A percentile compares a stretch with the other conserved stretches of the same genome.
Evolutionary conservation across 1,139 yeast species (phyloP).

Genomic region (Suhomyces bribrorum): DNA sequence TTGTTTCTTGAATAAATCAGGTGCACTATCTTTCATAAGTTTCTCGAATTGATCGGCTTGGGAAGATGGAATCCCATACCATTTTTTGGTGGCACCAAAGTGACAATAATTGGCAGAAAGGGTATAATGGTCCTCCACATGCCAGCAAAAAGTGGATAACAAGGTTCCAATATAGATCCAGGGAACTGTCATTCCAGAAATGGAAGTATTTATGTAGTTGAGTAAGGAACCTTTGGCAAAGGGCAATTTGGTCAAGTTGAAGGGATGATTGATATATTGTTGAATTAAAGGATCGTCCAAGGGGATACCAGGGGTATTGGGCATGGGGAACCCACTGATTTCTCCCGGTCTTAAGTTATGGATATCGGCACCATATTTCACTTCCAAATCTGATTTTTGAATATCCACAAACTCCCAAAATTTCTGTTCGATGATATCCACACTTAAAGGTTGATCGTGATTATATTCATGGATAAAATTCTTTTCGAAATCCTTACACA

Average conservation of each 20-base stretch:
- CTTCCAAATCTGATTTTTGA: constrained; percentile 51
- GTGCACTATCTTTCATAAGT: constrained; percentile 60
- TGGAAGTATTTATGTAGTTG: constrained; percentile 58
- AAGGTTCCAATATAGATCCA: constrained; percentile 79
- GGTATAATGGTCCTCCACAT: constrained; percentile 80
- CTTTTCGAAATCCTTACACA: constrained; percentile 54
- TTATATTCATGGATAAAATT: constrained; percentile 36
- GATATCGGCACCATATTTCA: constrained; percentile 78
- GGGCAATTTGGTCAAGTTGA: constrained; percentile 68
- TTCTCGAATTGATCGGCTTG: constrained; percentile 56
- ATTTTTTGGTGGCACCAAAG: constrained; percentile 70
- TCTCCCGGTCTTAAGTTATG: constrained; percentile 62
- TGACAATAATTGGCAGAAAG: constrained; percentile 78
- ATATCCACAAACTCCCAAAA: constrained; percentile 63
- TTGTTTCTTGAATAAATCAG: constrained; percentile 81
- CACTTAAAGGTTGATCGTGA: constrained; percentile 32
- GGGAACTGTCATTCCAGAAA: constrained; percentile 82
- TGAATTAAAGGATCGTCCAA: constrained; percentile 22
- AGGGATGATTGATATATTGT: constrained; percentile 56
- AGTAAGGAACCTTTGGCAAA: constrained; percentile 65
- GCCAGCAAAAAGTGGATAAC: constrained; percentile 82
- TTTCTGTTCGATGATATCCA: constrained; percentile 50
- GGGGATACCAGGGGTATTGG: constrained; percentile 31
- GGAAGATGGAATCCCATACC: constrained; percentile 74
- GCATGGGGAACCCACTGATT: constrained; percentile 67